A percentile compares a stretch with the other conserved stretches of the same genome.
Conservation (phyloP, 306 rosid genomes). For the Arachis hypogaea region DNA sequence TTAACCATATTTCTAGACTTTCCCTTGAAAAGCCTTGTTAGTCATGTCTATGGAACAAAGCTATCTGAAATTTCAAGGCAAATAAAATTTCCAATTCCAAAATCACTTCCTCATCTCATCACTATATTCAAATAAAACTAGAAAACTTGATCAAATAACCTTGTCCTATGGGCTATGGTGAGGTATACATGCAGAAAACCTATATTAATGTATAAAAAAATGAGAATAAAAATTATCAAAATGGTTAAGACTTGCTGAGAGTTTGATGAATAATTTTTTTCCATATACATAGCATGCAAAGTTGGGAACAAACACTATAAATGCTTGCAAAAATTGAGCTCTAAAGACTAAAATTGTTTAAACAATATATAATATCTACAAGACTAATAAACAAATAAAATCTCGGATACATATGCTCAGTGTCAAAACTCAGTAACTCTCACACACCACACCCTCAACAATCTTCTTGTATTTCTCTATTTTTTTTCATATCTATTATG, state of each 20-base stretch:
- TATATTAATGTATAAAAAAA: background rate
- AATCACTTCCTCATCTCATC: background rate
- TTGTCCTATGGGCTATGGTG: background rate
- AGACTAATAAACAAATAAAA: constrained; percentile 30
- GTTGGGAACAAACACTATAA: constrained; percentile 1
- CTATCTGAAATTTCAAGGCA: too few species aligned
- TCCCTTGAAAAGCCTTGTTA: too few species aligned
- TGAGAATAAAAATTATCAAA: background rate
- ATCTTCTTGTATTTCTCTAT: constrained; percentile 16
- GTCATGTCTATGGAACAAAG: too few species aligned
- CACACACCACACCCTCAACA: constrained; percentile 37
- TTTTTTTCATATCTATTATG: constrained; percentile 31
- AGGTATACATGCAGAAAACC: background rate
- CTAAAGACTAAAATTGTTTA: constrained; percentile 8
- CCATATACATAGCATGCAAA: background rate
- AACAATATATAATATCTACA: constrained; percentile 31
- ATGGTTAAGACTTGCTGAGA: background rate
- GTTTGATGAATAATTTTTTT: background rate
- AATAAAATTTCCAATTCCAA: too few species aligned
- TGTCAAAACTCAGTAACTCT: constrained; percentile 16
- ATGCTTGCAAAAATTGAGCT: constrained; percentile 7
- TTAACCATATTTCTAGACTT: too few species aligned
- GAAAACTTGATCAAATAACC: background rate
- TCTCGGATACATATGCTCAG: constrained; percentile 14
- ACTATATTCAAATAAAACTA: background rate